Conservation (phyloP, 2,329 filamentous ascomycete species). For the Verticillium nubilum region DNA sequence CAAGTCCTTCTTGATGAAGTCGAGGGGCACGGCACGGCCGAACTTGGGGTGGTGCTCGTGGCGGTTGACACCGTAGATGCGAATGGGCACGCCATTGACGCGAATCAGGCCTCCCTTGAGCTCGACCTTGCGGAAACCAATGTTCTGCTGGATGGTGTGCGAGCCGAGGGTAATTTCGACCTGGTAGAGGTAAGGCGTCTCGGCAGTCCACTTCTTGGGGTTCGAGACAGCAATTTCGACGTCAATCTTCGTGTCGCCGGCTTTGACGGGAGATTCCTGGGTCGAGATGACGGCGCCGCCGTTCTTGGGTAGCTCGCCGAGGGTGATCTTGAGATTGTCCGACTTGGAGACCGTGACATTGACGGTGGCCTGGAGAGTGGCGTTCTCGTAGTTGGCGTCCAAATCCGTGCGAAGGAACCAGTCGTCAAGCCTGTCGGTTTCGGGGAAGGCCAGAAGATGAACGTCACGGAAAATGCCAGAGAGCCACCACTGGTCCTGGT, state of each 20-base stretch:
- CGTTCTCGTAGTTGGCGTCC: constrained; percentile 44
- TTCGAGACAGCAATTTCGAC: constrained; percentile 38
- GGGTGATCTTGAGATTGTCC: constrained; percentile 32
- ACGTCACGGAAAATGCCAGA: constrained; percentile 65
- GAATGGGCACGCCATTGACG: constrained; percentile 58
- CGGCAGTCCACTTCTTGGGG: constrained; percentile 65
- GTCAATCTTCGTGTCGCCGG: constrained; percentile 29
- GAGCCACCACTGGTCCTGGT: constrained; percentile 66
- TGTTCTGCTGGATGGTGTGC: constrained; percentile 42
- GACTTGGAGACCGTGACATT: constrained; percentile 28
- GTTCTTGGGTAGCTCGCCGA: constrained; percentile 33
- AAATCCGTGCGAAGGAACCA: constrained; percentile 50
- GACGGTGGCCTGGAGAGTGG: constrained; percentile 43
- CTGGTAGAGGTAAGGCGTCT: constrained; percentile 57
- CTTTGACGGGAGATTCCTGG: constrained; percentile 17
- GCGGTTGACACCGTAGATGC: constrained; percentile 60
- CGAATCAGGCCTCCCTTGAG: constrained; percentile 53
- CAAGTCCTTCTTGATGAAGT: constrained; percentile 57
- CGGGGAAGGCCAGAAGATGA: constrained; percentile 51
- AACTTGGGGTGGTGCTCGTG: constrained; percentile 64
- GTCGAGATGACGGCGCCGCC: constrained; percentile 25
- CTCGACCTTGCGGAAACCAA: constrained; percentile 62
- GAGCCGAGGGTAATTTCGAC: constrained; percentile 36
- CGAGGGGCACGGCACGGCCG: constrained; percentile 57
- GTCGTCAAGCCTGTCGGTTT: constrained; percentile 46